Percentiles rank a stretch among this genome's conserved stretches.
Evolutionary conservation across 805 yeast species (phyloP).

Genomic region (Candida peoriensis): DNA sequence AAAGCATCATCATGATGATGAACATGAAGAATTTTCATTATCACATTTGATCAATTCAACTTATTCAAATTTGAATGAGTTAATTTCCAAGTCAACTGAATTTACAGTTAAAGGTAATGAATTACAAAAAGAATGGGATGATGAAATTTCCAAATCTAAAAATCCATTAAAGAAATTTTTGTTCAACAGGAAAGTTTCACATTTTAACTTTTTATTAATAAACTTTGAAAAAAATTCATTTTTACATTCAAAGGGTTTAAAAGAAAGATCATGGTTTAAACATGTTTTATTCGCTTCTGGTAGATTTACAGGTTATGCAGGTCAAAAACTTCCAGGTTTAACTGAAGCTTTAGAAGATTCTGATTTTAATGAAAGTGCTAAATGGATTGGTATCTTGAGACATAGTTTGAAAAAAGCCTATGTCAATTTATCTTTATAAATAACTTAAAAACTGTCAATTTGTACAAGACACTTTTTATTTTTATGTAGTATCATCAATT

Average conservation of each 20-base stretch:
- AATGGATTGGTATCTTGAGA: conserved; percentile 24
- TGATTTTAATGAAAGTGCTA: conserved; percentile 27
- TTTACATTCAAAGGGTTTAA: conserved; percentile 40
- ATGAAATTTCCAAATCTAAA: conserved; percentile 21
- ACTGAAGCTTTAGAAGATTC: conserved; percentile 48
- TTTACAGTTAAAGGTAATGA: conserved; percentile 23
- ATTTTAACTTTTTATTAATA: conserved; percentile 32
- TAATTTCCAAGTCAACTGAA: conserved; percentile 18
- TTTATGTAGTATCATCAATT: conserved; percentile 10
- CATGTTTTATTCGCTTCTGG: conserved; percentile 51
- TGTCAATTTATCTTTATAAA: neutral
- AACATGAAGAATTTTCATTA: conserved; percentile 10
- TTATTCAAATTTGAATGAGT: conserved; percentile 20
- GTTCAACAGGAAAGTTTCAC: conserved; percentile 22
- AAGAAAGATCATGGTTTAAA: conserved; percentile 47
- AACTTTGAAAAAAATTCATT: conserved; percentile 39
- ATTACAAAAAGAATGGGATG: conserved; percentile 26
- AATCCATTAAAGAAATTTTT: conserved; percentile 28
- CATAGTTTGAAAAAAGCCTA: conserved; percentile 5
- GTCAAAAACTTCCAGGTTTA: conserved; percentile 48
- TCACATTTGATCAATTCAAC: conserved; percentile 27
- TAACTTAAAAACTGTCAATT: neutral
- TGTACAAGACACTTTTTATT: neutral
- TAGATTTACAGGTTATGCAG: conserved; percentile 51
- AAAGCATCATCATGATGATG: no score